A percentile compares a stretch with the other conserved stretches of the same genome.
Evolutionary conservation across 495 filamentous ascomycete genomes (phyloP).

Genomic region (Aspergillus saccharolyticus): DNA sequence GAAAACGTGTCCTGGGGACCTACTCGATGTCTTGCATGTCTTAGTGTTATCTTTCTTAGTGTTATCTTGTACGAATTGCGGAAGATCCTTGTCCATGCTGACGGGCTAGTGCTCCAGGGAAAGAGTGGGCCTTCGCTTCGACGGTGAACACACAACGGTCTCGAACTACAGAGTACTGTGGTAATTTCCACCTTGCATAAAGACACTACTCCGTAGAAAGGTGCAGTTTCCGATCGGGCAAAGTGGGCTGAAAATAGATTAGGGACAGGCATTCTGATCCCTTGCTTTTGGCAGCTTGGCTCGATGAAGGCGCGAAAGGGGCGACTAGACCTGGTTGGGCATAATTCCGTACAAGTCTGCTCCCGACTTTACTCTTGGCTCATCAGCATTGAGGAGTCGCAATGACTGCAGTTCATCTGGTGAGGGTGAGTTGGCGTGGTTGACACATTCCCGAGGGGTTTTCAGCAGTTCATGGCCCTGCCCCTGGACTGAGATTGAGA

Average conservation of each 20-base stretch:
- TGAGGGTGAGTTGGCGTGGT: not conserved
- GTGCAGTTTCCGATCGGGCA: not conserved
- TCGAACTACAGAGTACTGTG: too few species aligned
- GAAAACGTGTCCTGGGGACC: not conserved
- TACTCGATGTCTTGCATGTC: not conserved
- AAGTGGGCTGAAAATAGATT: not conserved
- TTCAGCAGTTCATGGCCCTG: not conserved
- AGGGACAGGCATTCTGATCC: not conserved
- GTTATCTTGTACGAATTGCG: not conserved
- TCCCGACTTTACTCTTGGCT: not conserved
- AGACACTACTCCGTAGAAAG: not conserved
- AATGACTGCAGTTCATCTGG: not conserved
- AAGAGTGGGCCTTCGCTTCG: not conserved
- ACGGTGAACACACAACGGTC: not conserved
- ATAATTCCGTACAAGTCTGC: not conserved
- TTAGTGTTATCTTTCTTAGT: too few species aligned
- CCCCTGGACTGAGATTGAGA: slow-evolving; percentile 3
- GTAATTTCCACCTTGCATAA: not conserved
- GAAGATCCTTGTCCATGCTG: not conserved
- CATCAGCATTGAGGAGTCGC: not conserved
- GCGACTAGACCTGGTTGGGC: not conserved
- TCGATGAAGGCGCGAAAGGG: not conserved
- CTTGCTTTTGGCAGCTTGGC: not conserved
- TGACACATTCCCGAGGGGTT: not conserved
- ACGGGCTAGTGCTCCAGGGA: not conserved